Evolutionary conservation across 2,329 filamentous ascomycete species (phyloP), one percentile per base, ranked within the genome.

Genomic region (Colletotrichum agaves): DNA sequence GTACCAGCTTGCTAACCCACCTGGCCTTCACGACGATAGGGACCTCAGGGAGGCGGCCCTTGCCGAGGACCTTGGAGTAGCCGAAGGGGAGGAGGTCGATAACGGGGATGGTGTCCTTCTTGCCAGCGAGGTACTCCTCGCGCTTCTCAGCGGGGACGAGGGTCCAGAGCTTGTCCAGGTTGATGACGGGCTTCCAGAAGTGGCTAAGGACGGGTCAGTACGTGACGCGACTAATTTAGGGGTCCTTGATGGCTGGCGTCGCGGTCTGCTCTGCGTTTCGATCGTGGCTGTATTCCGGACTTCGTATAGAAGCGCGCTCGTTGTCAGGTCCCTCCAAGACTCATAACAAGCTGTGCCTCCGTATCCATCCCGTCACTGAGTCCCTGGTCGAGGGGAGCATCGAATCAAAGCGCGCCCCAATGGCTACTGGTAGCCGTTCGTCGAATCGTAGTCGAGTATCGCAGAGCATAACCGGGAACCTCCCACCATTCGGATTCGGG

Each of bases 81-180:
- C 97, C 96, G 83, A 97, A 91, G 77, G 94, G 88, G 73, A 98
- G 91, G 83, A 99, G 93, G 87, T 99, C 95, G 87, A 99, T 91
- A 80, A 99, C 96, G 81, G 96, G 96, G 73, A 95, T 94, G 82
- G 93, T 97, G 84, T 97, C 93, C 82, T 90, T 90, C 85, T 93
- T 93, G 82, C 92, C 90, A 78, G 84, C 84, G 78, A 98, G 82
- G 89, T 98, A 98, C 84, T 93, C 90, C 56, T 97, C 94, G 79
- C 97, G 95, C 83, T 93, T 90, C 86, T 99, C 96, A 75, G 85
- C 84, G 80, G 97, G 96, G 80, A 99, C 90, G 79, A 99, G 93
- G 70, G 94, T 92, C 93, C 94, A 97, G 75, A 99, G 92, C 95
- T 98, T 99, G 86, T 98, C 96, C 77, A 99, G 87, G 89, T 99